A percentile compares a stretch with the other conserved stretches of the same genome.
phyloP scores from a whole-genome alignment of 75 land plant species.

The Pinus tabuliformis region DNA sequence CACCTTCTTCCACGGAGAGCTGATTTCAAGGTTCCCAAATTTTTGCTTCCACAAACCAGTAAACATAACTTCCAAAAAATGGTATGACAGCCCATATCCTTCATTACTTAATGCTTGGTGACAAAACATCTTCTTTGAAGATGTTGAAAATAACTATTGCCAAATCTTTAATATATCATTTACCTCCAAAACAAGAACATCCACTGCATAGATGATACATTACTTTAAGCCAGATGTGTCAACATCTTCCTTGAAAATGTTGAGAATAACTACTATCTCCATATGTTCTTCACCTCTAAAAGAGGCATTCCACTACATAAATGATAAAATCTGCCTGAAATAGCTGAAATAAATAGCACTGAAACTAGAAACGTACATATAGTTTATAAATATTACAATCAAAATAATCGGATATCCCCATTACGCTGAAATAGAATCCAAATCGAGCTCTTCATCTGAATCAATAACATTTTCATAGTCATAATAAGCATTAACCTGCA shows the following conservation, averaged over 20 bases:
- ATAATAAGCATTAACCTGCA: slow-evolving; percentile 80
- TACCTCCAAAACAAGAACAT: not conserved
- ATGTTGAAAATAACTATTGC: not conserved
- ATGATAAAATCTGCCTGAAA: slow-evolving; percentile 9
- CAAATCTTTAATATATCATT: not conserved
- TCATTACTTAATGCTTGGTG: not conserved
- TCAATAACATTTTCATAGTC: slow-evolving; percentile 79
- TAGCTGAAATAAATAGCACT: not conserved
- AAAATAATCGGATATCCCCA: not conserved
- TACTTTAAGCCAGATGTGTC: not conserved
- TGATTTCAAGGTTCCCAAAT: no score
- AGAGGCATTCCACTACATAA: not conserved
- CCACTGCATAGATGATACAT: slow-evolving; percentile 7
- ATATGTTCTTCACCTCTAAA: not conserved
- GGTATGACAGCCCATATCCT: not conserved
- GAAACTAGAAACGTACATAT: not conserved
- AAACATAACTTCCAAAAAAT: not conserved
- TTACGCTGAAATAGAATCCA: slow-evolving; percentile 43
- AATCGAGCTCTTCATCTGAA: slow-evolving; percentile 90
- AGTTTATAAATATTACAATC: not conserved
- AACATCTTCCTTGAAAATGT: slow-evolving; percentile 4
- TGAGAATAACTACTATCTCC: not conserved
- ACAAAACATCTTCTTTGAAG: slow-evolving; percentile 7
- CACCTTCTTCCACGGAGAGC: no score
- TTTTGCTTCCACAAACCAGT: not conserved